Evolutionary conservation across 2,329 filamentous ascomycete species (phyloP).

Genomic region (Colletotrichum sp.): DNA sequence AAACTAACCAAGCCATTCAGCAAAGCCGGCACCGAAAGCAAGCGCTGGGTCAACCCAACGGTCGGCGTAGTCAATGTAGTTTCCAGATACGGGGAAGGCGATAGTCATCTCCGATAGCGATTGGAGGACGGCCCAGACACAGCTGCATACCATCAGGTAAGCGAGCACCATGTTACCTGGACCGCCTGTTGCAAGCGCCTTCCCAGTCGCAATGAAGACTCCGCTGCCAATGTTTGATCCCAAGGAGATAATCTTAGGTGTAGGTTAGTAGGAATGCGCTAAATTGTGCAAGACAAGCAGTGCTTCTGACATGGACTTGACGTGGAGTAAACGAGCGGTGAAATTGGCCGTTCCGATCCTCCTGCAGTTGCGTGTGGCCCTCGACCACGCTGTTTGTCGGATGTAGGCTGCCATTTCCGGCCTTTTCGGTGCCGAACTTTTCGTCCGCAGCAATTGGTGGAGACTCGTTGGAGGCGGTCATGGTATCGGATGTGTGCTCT

Average conservation of each 20-base stretch:
- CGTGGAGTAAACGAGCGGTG: neutral
- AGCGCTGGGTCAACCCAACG: conserved; percentile 41
- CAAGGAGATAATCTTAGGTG: conserved; percentile 25
- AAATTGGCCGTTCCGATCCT: neutral
- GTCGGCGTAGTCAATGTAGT: conserved; percentile 41
- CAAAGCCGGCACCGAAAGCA: conserved; percentile 40
- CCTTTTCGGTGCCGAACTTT: neutral
- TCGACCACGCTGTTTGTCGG: neutral
- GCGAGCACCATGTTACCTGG: conserved; percentile 36
- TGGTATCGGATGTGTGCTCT: neutral
- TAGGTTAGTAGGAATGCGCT: neutral
- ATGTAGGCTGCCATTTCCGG: neutral
- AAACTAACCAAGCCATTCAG: conserved; percentile 26
- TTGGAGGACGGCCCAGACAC: conserved; percentile 15
- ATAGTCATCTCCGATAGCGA: conserved; percentile 40
- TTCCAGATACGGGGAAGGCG: conserved; percentile 38
- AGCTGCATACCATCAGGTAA: conserved; percentile 29
- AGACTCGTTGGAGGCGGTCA: neutral
- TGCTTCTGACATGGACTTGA: neutral
- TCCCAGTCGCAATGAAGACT: conserved; percentile 40
- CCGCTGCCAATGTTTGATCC: conserved; percentile 38
- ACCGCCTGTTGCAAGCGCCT: conserved; percentile 33
- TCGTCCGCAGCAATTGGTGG: neutral
- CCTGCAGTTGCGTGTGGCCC: neutral
- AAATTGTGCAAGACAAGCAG: neutral